Evolutionary conservation across 2,329 filamentous ascomycete genomes (phyloP).

Genomic region (Xylariaceae sp.): DNA sequence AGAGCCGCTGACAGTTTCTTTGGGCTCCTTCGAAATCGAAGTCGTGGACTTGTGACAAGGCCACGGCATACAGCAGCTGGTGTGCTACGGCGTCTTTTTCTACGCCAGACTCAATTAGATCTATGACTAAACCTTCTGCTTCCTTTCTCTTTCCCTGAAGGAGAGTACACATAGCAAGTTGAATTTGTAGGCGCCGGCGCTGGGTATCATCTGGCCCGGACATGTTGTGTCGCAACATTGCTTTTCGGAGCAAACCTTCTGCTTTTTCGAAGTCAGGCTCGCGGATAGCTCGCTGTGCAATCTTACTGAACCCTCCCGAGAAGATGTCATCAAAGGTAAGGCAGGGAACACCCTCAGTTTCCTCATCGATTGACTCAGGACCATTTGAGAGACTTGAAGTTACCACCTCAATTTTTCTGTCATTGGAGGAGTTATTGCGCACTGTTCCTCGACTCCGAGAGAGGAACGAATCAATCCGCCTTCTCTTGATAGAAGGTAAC

Average conservation of each 20-base stretch:
- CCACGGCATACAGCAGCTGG: constrained; percentile 25
- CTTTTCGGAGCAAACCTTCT: constrained; percentile 21
- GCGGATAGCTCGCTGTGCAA: constrained; percentile 25
- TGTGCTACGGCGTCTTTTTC: constrained; percentile 11
- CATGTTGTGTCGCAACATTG: constrained; percentile 23
- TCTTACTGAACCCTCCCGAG: constrained; percentile 24
- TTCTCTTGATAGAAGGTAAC: constrained; percentile 24
- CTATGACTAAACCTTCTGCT: constrained; percentile 18
- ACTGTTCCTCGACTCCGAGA: constrained; percentile 14
- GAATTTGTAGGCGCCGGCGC: constrained; percentile 19
- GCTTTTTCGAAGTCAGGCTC: constrained; percentile 24
- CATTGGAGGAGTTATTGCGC: constrained; percentile 9
- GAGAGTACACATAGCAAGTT: constrained; percentile 24
- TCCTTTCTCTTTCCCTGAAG: constrained; percentile 22
- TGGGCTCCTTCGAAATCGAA: constrained; percentile 24
- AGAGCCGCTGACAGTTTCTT: constrained; percentile 23
- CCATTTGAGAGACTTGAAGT: background rate
- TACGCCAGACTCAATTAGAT: constrained; percentile 8
- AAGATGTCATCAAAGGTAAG: constrained; percentile 22
- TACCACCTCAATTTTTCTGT: background rate
- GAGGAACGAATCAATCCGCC: constrained; percentile 25
- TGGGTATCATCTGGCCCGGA: constrained; percentile 23
- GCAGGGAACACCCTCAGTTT: constrained; percentile 6
- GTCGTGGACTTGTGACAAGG: constrained; percentile 23
- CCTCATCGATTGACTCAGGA: background rate